These are phyloP conservation scores for Boletus fagicola DNA, from an alignment of 768 basidiomycete genomes.

Conservation along the genomic window DNA sequence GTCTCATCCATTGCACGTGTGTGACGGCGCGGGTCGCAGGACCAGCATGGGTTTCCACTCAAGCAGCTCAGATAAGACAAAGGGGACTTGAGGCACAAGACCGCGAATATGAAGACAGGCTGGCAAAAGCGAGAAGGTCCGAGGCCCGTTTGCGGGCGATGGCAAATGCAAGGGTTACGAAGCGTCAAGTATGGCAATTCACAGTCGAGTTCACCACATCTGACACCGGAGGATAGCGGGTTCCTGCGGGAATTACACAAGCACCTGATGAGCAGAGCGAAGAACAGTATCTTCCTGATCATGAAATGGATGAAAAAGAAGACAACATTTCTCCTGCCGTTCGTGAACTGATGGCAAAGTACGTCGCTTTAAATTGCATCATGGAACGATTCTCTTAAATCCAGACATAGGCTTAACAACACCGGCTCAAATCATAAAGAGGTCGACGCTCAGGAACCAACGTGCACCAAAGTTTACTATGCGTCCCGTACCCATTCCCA, in stretches of 20 bases:
- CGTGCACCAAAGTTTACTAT: slow-evolving; percentile 85
- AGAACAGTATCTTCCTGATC: slow-evolving; percentile 72
- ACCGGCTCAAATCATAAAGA: slow-evolving; percentile 6
- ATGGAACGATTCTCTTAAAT: background rate
- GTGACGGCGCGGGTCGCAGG: slow-evolving; percentile 32
- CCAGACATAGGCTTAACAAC: slow-evolving; percentile 17
- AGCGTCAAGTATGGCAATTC: slow-evolving; percentile 50
- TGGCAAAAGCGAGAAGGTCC: slow-evolving; percentile 58
- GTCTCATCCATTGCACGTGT: slow-evolving; percentile 7
- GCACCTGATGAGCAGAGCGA: slow-evolving; percentile 47
- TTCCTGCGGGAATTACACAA: slow-evolving; percentile 11
- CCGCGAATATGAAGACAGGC: slow-evolving; percentile 56
- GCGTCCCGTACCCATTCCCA: slow-evolving; percentile 97
- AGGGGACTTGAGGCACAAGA: slow-evolving; percentile 69
- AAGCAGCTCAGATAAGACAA: slow-evolving; percentile 62
- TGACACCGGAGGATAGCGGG: slow-evolving; percentile 26
- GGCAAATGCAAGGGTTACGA: slow-evolving; percentile 55
- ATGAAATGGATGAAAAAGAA: slow-evolving; percentile 32
- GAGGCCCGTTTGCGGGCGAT: slow-evolving; percentile 56
- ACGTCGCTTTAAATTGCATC: slow-evolving; percentile 15
- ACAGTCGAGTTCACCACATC: background rate
- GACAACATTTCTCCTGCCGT: slow-evolving; percentile 76
- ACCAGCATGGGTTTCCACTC: slow-evolving; percentile 75
- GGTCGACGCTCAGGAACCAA: slow-evolving; percentile 41
- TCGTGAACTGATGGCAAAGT: slow-evolving; percentile 79